Base-by-base conservation (phyloP, 2,329 filamentous ascomycete genomes). In the Amauroascus verrucosus region DNA sequence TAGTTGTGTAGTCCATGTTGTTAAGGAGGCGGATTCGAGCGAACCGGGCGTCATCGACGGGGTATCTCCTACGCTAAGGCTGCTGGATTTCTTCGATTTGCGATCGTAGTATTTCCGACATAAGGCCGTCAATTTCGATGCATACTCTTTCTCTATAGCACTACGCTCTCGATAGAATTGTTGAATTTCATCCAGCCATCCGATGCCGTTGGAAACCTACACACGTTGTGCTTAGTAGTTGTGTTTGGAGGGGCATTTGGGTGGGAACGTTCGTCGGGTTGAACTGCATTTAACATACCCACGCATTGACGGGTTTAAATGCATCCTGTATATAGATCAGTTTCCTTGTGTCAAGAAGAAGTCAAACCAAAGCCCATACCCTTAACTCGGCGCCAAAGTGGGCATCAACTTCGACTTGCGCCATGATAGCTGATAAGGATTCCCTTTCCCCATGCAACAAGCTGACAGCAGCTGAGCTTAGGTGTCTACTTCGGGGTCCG, bases 41-140 rank as follows among this genome's bases (percentile, higher is more conserved):
- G 91, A 97, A 1, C 94, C 93, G 1, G 93, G 93, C 1, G 93
- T 97, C 77, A 97, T 85, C 55, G 82, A 81, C 35, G 93, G 93
- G 22, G 84, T 93, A 64, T 98, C 93, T 64, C 93, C 93, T 51
- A 97, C 93, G 67, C 90, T 96, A 62, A 98, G 71, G 63, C 78
- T 84, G 61, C 88, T 85, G 41, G 85, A 85, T 74, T 93, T 96
- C 71, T 84, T 89, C 45, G 87, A 83, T 76, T 97, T 98, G 76
- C 94, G 94, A 65, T 98, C 94, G 66, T 88, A 93, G 75, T 96
- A 97, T 69, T 93, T 96, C 75, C 93, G 95, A 53, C 91, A 93
- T 48, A 98, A 76, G 1, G 82, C 83, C 61, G 81, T 86, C 59
- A 98, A 82, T 71, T 91, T 97, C 59, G 85, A 79, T 63, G 88